Conservation (phyloP, 75 land plant genomes). For the Chamaecyparis obtusa region DNA sequence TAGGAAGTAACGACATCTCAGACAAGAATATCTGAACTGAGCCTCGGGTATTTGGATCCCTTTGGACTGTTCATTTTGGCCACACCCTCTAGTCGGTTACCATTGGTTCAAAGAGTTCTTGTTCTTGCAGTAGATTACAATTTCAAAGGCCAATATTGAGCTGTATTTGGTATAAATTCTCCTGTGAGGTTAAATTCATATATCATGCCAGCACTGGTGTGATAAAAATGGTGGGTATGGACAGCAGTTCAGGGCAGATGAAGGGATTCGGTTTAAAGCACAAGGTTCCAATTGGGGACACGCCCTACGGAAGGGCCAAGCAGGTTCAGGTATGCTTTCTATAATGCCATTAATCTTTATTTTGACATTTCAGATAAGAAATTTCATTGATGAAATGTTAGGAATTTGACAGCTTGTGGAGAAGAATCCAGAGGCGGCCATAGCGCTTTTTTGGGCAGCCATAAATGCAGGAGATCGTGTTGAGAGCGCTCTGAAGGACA, state of each 20-base stretch:
- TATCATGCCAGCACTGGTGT: no score
- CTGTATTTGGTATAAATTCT: no score
- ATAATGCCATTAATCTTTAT: no score
- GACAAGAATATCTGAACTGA: background rate
- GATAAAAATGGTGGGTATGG: background rate
- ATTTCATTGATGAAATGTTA: background rate
- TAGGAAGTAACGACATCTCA: background rate
- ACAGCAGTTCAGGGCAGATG: conserved; percentile 10
- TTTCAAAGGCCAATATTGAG: background rate
- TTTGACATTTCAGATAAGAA: background rate
- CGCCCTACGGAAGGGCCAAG: conserved; percentile 66
- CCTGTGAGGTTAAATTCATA: no score
- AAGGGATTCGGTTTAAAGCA: conserved; percentile 48
- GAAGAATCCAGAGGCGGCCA: conserved; percentile 75
- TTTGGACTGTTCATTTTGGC: background rate
- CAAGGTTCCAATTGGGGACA: conserved; percentile 61
- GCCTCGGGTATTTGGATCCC: background rate
- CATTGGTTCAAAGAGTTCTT: no score
- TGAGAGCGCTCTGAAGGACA: conserved; percentile 91
- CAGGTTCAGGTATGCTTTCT: conserved; percentile 43
- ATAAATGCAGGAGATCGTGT: conserved; percentile 81
- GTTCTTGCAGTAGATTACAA: no score
- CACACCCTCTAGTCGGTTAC: background rate
- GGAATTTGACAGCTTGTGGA: conserved; percentile 49
- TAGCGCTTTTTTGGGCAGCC: conserved; percentile 82